Conservation (phyloP, 1,284 basidiomycete genomes). For the Papiliotrema laurentii region DNA sequence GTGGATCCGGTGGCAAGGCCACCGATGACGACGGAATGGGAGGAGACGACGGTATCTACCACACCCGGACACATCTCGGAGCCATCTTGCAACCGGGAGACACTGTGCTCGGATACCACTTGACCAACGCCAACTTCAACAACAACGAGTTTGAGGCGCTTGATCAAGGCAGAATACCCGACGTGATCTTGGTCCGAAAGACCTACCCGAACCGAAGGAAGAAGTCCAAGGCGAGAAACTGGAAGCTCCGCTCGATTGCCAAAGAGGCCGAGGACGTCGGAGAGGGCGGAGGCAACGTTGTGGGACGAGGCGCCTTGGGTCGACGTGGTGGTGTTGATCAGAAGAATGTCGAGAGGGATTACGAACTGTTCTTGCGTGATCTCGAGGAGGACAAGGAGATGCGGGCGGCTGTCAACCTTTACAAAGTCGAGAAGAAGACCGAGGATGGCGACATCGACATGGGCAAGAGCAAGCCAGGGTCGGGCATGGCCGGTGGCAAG, state of each 20-base stretch:
- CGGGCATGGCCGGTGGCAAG: constrained; percentile 54
- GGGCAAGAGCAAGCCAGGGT: constrained; percentile 51
- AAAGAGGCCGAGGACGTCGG: constrained; percentile 81
- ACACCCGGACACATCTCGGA: constrained; percentile 94
- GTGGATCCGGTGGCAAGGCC: constrained; percentile 50
- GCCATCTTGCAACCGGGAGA: constrained; percentile 94
- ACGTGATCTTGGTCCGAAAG: constrained; percentile 92
- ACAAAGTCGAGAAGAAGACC: constrained; percentile 56
- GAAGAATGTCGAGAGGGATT: constrained; percentile 93
- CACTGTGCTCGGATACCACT: constrained; percentile 83
- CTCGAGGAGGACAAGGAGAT: constrained; percentile 96
- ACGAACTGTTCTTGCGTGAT: constrained; percentile 92
- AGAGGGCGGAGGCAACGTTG: constrained; percentile 54
- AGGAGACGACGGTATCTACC: constrained; percentile 74
- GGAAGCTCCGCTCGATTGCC: constrained; percentile 89
- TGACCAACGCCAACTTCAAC: constrained; percentile 90
- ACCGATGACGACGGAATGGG: constrained; percentile 48
- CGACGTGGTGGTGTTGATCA: constrained; percentile 84
- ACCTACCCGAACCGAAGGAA: constrained; percentile 91
- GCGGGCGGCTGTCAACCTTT: constrained; percentile 82
- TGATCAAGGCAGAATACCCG: constrained; percentile 70
- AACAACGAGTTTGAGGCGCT: constrained; percentile 77
- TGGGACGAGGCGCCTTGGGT: constrained; percentile 77
- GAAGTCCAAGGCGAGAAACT: constrained; percentile 77
- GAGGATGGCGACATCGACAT: constrained; percentile 40